Evolutionary conservation across 2,329 filamentous ascomycete genomes (phyloP), one percentile per base, ranked within the genome.

Genomic region (Zarea fungicola): DNA sequence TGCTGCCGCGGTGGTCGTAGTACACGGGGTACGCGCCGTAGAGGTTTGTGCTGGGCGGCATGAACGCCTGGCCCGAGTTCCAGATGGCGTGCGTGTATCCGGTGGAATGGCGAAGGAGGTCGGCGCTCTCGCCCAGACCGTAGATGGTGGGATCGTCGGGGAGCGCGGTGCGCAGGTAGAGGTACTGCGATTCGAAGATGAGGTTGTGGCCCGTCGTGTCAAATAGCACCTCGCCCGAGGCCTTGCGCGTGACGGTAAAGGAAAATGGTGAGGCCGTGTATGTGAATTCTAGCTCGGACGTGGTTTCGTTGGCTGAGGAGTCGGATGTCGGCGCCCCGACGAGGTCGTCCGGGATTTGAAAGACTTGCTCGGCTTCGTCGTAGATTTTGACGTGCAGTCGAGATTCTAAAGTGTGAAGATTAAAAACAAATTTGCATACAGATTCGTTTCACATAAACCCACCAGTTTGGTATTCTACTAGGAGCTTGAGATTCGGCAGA

Each of bases 21-120:
- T 89, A 89, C n/a, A 89, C 70, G 0, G 86, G 85, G 55, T 90
- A 86, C 42, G 77, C 79, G 4, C 85, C 84, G 56, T 91, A 90
- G 5, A 90, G 64, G 56, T 90, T 90, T 16, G 76, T 71, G 1
- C 77, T 77, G 1, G 71, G 63, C 0, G 85, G 85, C 0, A 82
- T 71, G 3, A 66, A 63, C 53, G 81, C 84, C 0, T 83, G 70
- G 64, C 88, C 85, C 22, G 82, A 74, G 35, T 79, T 80, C 78
- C 83, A 87, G 4, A 88, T 61, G 0, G 83, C 85, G 22, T 84
- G 79, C 40, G 60, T 73, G 55, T 67, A 67, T 26, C 77, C 81
- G 0, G 80, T 85, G 53, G 83, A 81, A 51, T 90, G 71, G 40
- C 78, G 76, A 58, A 89, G 81, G 1, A 81, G 73, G 56, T 91